phyloP scores from a whole-genome alignment of 805 yeast species.

The Zygosaccharomyces rouxii region DNA sequence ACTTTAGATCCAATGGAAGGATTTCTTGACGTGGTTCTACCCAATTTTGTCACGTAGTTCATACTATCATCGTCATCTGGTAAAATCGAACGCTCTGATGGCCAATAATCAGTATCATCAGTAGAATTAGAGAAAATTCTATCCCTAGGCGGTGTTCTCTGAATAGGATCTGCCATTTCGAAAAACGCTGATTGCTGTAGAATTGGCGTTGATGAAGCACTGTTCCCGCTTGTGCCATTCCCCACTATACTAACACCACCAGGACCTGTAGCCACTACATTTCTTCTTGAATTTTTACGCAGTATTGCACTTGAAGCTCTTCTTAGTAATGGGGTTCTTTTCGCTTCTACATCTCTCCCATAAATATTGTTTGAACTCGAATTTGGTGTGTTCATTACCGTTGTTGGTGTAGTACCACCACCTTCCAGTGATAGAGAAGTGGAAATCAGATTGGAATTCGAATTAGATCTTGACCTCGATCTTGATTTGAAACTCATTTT shows the following conservation, averaged over 20 bases:
- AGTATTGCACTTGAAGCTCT: slow-evolving; percentile 33
- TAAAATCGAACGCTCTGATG: not conserved
- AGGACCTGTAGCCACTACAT: not conserved
- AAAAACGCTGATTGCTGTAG: slow-evolving; percentile 10
- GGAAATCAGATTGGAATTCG: slow-evolving; percentile 7
- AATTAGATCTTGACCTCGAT: slow-evolving; percentile 16
- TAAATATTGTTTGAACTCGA: slow-evolving; percentile 5
- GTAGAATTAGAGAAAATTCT: slow-evolving; percentile 3
- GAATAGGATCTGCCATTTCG: slow-evolving; percentile 6
- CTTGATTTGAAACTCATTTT: slow-evolving; percentile 5
- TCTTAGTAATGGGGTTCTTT: slow-evolving; percentile 27
- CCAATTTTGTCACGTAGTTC: slow-evolving; percentile 15
- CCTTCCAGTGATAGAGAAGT: slow-evolving; percentile 6
- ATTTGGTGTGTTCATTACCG: slow-evolving; percentile 11
- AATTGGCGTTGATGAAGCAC: slow-evolving; percentile 15
- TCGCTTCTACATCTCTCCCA: slow-evolving; percentile 7
- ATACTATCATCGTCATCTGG: slow-evolving; percentile 9
- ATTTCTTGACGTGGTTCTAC: slow-evolving; percentile 12
- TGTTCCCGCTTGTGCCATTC: slow-evolving; percentile 6
- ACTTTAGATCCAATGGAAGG: slow-evolving; percentile 30
- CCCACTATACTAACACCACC: not conserved
- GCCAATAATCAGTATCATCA: slow-evolving; percentile 1
- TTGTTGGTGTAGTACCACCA: slow-evolving; percentile 9
- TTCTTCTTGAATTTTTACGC: slow-evolving; percentile 26
- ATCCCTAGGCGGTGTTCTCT: slow-evolving; percentile 9